Base-by-base conservation (phyloP, 257 asterid genomes). In the Solanum corneliomulleri region DNA sequence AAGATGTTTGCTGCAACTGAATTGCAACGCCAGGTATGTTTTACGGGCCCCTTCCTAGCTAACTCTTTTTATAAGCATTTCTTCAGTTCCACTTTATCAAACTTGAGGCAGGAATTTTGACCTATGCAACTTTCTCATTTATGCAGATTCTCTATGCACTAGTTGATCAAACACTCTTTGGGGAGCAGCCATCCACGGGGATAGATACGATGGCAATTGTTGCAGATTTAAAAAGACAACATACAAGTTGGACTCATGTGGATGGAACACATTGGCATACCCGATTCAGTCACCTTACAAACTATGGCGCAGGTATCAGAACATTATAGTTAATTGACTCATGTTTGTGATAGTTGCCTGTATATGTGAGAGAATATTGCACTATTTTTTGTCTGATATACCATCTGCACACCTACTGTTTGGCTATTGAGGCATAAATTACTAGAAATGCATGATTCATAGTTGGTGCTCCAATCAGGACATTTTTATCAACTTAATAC, bases 201-300 rank as follows among this genome's bases (percentile, higher is more conserved):
- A 75, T 89, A 69, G 94, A 93, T 84, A 92, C 97, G 42, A 86
- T 91, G 69, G 88, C 98, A 20, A 62, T 94, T 18, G 92, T 94
- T 64, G 94, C 96, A 82, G 98, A 95, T 88, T 89, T 97, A 89
- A 93, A 92, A 92, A 90, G 95, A 91, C 94, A 93, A 89, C 96
- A 94, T 86, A 97, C 98, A 27, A 66, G 98, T 83, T 95, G 98
- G 99, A 93, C 91, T 87, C 90, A 93, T 25, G 98, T 94, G 86
- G 98, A 95, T 83, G 99, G 98, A 87, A 95, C 98, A 20, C 95
- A 91, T 86, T 97, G 99, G 99, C 99, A 96, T 88, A 90, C 98
- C 86, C 96, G 98, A 88, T 97, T 97, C 91, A 92, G 89, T 91
- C 99, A 97, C 90, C 98, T 97, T 89, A 96, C 94, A 89, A 91